These are phyloP conservation scores for Mycena epipterygia DNA, from an alignment of 768 basidiomycete species.

Conservation along the genomic window DNA sequence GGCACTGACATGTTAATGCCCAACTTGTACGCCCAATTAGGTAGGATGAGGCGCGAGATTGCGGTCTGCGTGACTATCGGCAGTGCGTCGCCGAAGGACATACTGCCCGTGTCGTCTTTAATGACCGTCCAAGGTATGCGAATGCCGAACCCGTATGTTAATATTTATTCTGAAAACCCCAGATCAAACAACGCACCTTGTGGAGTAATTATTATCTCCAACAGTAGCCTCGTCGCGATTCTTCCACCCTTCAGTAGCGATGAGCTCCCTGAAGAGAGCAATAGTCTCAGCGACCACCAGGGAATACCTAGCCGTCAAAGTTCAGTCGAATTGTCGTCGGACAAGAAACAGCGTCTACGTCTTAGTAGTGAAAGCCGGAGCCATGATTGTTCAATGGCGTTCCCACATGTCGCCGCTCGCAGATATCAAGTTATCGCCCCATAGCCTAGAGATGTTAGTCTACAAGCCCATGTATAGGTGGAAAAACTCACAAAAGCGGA, in stretches of 20 bases:
- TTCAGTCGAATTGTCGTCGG: not conserved
- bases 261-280: not conserved
- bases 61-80: not conserved
- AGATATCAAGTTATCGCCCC: not conserved
- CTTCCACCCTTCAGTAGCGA: not conserved
- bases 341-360: not conserved
- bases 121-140: not conserved
- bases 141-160: not conserved
- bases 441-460: not conserved
- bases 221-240: not conserved
- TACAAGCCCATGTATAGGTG: not conserved
- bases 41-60: not conserved
- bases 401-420: constrained; percentile 4
- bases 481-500: not conserved
- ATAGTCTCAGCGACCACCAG: not conserved
- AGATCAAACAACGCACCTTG: not conserved
- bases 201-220: not conserved
- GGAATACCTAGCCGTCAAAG: not conserved
- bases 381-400: not conserved
- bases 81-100: not conserved
- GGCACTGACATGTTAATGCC: not conserved
- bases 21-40: not conserved
- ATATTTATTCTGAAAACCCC: not conserved
- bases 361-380: not conserved
- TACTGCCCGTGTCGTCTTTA: not conserved